Evolutionary conservation across 805 yeast species (phyloP).

Genomic region (Sungouiozyma intestinalis): DNA sequence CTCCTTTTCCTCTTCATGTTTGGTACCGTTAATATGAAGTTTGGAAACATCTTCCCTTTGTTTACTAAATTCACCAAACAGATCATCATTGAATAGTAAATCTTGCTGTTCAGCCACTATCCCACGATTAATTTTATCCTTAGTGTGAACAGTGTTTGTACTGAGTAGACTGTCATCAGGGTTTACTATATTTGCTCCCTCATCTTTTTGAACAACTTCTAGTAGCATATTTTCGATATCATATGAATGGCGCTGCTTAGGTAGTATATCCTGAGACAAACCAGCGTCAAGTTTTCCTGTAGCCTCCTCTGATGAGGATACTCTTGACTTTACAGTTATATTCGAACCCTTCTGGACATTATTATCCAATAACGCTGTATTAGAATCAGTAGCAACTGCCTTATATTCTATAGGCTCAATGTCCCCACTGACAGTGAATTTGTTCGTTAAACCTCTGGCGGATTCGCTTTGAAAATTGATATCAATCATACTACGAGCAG

Average conservation of each 20-base stretch:
- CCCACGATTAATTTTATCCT: slow-evolving; percentile 4
- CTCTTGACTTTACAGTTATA: too few relatives aligned
- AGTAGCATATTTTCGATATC: neutral
- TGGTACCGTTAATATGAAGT: neutral
- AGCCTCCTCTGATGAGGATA: neutral
- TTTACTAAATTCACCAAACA: slow-evolving; percentile 19
- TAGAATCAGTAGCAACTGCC: too few relatives aligned
- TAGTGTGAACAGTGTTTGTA: slow-evolving; percentile 1
- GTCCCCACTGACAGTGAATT: too few relatives aligned
- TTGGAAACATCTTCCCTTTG: neutral
- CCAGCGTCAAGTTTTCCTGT: neutral
- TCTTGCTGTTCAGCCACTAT: slow-evolving; percentile 9
- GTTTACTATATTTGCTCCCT: neutral
- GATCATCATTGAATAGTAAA: slow-evolving; percentile 21
- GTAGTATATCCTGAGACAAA: neutral
- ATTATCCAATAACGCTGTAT: too few relatives aligned
- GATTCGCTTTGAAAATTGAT: neutral
- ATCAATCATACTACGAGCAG: neutral
- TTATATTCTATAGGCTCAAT: too few relatives aligned
- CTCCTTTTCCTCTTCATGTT: neutral
- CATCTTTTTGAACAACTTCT: neutral
- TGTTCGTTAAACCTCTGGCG: neutral
- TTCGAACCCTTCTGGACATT: too few relatives aligned
- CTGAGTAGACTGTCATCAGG: neutral
- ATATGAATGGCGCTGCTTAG: neutral